Conservation (phyloP, 495 filamentous ascomycete species). For the Talaromyces thailandensis region DNA sequence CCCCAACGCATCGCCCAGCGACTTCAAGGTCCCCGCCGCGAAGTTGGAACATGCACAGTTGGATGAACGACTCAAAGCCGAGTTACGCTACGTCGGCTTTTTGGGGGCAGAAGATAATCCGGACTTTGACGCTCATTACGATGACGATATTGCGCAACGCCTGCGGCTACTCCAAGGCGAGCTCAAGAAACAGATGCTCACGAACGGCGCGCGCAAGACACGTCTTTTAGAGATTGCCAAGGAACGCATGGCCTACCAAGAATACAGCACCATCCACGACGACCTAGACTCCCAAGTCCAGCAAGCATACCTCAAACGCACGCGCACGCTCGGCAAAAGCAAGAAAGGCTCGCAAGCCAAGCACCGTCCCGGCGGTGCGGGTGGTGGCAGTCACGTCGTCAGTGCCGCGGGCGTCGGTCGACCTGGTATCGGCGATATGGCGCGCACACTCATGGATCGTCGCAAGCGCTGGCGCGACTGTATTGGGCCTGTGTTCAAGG, state of each 20-base stretch:
- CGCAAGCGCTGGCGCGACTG: slow-evolving; percentile 76
- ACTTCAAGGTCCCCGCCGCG: slow-evolving; percentile 45
- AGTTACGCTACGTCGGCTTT: slow-evolving; percentile 91
- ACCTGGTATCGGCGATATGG: slow-evolving; percentile 84
- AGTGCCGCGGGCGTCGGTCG: slow-evolving; percentile 47
- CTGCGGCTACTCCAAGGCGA: slow-evolving; percentile 75
- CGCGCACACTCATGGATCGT: slow-evolving; percentile 82
- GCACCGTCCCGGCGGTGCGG: slow-evolving; percentile 53
- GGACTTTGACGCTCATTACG: slow-evolving; percentile 81
- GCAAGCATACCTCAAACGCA: slow-evolving; percentile 89
- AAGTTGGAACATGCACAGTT: slow-evolving; percentile 77
- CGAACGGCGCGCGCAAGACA: slow-evolving; percentile 84
- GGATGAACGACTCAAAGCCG: slow-evolving; percentile 82
- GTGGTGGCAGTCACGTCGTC: slow-evolving; percentile 43
- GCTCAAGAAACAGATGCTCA: slow-evolving; percentile 67
- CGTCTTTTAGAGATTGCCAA: slow-evolving; percentile 76
- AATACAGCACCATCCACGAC: slow-evolving; percentile 93
- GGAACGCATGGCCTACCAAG: slow-evolving; percentile 88
- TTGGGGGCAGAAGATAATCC: slow-evolving; percentile 57
- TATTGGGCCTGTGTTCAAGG: slow-evolving; percentile 80
- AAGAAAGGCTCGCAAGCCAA: slow-evolving; percentile 74
- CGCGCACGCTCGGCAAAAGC: slow-evolving; percentile 84
- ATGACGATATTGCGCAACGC: slow-evolving; percentile 90
- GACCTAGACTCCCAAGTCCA: slow-evolving; percentile 95
- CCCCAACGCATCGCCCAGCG: slow-evolving; percentile 54